Evolutionary conservation across 495 filamentous ascomycete genomes (phyloP).

Genomic region (Aspergillus saccharolyticus): DNA sequence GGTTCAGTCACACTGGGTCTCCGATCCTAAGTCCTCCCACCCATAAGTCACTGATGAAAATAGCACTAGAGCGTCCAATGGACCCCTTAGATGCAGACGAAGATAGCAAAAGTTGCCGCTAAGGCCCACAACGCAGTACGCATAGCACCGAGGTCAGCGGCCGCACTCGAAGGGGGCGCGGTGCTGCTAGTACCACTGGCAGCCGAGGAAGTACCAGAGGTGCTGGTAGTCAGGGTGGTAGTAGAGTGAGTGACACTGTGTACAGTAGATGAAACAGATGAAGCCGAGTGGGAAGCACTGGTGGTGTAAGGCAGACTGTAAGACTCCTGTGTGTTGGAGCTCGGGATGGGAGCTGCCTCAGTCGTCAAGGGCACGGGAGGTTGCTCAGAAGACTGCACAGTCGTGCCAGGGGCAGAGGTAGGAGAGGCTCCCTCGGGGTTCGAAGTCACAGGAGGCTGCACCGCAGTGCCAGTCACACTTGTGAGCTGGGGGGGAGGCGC

Average conservation of each 20-base stretch:
- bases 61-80: not conserved
- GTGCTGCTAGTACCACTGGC: slow-evolving; percentile 7
- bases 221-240: slow-evolving; percentile 6
- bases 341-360: slow-evolving; percentile 1
- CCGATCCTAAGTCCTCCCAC: not conserved
- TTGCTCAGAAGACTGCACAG: not conserved
- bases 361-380: not conserved
- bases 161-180: slow-evolving; percentile 9
- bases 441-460: not conserved
- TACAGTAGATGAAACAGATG: slow-evolving; percentile 8
- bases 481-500: not conserved
- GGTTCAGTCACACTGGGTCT: not conserved
- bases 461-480: not conserved
- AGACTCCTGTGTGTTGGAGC: slow-evolving; percentile 5
- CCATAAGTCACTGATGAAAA: not conserved
- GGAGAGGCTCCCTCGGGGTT: not conserved
- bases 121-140: slow-evolving; percentile 6
- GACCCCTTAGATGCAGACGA: slow-evolving; percentile 3
- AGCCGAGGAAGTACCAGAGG: slow-evolving; percentile 4
- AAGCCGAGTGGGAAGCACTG: slow-evolving; percentile 2
- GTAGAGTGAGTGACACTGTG: not conserved
- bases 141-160: not conserved
- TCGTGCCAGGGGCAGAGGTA: slow-evolving; percentile 1
- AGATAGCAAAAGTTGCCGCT: slow-evolving; percentile 6
- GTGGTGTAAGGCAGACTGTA: not conserved